Percentiles rank a stretch among this genome's conserved stretches.
phyloP scores from a whole-genome alignment of 2,329 filamentous ascomycete species.

The Penicillium sp. region DNA sequence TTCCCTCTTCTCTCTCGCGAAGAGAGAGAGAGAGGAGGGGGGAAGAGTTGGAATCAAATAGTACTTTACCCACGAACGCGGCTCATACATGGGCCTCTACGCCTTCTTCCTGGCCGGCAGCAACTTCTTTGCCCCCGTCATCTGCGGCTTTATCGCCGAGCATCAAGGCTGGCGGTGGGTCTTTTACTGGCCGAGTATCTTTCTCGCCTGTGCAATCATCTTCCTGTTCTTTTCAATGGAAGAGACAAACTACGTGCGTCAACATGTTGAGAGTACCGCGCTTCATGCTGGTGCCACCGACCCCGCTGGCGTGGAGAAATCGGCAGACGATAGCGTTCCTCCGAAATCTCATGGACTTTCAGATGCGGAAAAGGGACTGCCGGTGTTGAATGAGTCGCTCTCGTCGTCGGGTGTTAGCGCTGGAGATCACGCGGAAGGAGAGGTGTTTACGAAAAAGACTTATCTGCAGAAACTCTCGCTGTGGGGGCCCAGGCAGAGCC shows the following conservation, averaged over 20 bases:
- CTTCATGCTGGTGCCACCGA: too few relatives aligned
- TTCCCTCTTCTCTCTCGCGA: too few relatives aligned
- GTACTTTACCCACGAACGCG: conserved; percentile 41
- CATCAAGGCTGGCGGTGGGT: conserved; percentile 46
- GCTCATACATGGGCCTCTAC: conserved; percentile 38
- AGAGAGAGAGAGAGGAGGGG: neutral
- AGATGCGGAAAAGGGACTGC: conserved; percentile 17
- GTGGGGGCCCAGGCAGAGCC: conserved; percentile 20
- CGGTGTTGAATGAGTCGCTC: conserved; percentile 1
- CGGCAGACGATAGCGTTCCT: too few relatives aligned
- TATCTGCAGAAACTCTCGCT: conserved; percentile 32
- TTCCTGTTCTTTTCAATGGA: conserved; percentile 52
- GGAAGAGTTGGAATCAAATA: conserved; percentile 7
- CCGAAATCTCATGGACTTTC: too few relatives aligned
- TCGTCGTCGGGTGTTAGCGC: neutral
- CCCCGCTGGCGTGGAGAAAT: too few relatives aligned
- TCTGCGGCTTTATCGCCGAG: conserved; percentile 44
- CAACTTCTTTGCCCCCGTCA: conserved; percentile 42
- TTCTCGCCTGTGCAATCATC: conserved; percentile 40
- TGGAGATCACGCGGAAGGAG: conserved; percentile 13
- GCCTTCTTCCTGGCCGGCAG: conserved; percentile 38
- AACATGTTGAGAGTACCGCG: conserved; percentile 7
- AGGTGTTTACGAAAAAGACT: conserved; percentile 25
- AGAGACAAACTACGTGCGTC: conserved; percentile 47
- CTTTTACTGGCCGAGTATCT: conserved; percentile 49